These are phyloP conservation scores for Heliamphora pulchella DNA, from an alignment of 179 eudicot genomes.

Conservation along the genomic window DNA sequence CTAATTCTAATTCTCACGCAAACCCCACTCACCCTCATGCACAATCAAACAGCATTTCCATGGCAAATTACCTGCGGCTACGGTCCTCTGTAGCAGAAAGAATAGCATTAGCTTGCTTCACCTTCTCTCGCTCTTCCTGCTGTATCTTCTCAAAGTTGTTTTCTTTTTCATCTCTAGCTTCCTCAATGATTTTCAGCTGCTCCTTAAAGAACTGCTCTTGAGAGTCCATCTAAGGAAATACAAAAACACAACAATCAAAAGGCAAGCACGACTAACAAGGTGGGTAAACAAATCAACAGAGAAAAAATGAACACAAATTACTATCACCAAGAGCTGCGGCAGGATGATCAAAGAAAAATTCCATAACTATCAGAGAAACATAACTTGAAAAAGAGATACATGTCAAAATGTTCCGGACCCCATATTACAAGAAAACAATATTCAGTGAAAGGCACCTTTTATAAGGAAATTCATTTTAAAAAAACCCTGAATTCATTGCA, in stretches of 20 bases:
- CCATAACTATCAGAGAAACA: conserved; percentile 1
- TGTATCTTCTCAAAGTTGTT: conserved; percentile 56
- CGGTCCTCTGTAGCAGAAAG: conserved; percentile 28
- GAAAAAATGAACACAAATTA: not conserved
- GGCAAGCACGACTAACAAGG: not conserved
- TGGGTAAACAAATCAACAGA: not conserved
- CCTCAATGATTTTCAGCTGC: conserved; percentile 47
- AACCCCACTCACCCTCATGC: not conserved
- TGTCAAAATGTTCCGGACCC: not conserved
- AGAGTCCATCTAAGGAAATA: conserved; percentile 53
- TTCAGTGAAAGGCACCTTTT: too few relatives aligned
- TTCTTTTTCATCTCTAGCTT: conserved; percentile 49
- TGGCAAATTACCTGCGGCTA: conserved; percentile 34
- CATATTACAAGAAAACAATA: too few relatives aligned
- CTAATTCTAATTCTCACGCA: not conserved
- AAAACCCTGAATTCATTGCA: not conserved
- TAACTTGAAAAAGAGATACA: not conserved
- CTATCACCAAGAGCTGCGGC: not conserved
- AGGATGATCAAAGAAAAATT: not conserved
- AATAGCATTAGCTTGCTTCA: conserved; percentile 31
- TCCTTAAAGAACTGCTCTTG: conserved; percentile 63
- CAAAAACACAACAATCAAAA: not conserved
- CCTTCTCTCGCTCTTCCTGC: conserved; percentile 45
- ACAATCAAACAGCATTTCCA: not conserved
- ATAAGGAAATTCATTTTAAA: too few relatives aligned